phyloP scores from a whole-genome alignment of 2,329 filamentous ascomycete genomes.

The Paradendryphiella salina region DNA sequence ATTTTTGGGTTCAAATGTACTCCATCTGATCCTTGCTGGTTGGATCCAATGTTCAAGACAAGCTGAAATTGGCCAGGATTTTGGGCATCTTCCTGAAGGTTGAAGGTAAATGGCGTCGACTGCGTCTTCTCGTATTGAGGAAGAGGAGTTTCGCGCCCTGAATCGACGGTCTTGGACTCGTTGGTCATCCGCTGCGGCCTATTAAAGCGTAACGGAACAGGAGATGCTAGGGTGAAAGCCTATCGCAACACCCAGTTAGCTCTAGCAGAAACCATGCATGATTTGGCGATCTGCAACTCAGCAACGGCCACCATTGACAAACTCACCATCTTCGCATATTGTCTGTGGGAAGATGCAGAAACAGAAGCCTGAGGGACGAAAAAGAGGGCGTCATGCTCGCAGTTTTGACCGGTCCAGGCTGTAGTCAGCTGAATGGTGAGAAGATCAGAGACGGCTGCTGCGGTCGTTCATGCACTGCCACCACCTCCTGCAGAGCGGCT shows the following conservation, averaged over 20 bases:
- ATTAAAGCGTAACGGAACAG: conserved; percentile 20
- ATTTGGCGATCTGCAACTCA: conserved; percentile 11
- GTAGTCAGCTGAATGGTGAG: conserved; percentile 15
- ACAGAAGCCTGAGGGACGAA: conserved; percentile 21
- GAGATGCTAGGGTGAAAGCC: conserved; percentile 32
- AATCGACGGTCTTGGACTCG: conserved; percentile 19
- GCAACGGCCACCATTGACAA: neutral
- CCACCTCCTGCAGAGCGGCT: conserved; percentile 10
- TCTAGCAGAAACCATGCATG: neutral
- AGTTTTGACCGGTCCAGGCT: conserved; percentile 28
- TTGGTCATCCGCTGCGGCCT: conserved; percentile 11
- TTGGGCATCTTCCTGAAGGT: conserved; percentile 36
- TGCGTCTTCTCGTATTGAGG: conserved; percentile 36
- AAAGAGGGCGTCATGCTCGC: conserved; percentile 12
- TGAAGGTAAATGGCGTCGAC: conserved; percentile 34
- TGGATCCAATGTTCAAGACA: conserved; percentile 34
- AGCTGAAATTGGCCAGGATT: conserved; percentile 40
- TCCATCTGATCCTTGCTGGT: conserved; percentile 11
- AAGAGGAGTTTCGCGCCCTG: conserved; percentile 32
- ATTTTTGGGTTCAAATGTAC: conserved; percentile 10
- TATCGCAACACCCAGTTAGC: conserved; percentile 15
- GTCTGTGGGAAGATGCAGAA: conserved; percentile 9
- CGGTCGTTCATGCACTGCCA: conserved; percentile 20
- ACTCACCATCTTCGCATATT: conserved; percentile 28
- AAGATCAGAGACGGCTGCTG: conserved; percentile 4